phyloP scores from a whole-genome alignment of 2,329 filamentous ascomycete species.

The Hypoxylon sp. region DNA sequence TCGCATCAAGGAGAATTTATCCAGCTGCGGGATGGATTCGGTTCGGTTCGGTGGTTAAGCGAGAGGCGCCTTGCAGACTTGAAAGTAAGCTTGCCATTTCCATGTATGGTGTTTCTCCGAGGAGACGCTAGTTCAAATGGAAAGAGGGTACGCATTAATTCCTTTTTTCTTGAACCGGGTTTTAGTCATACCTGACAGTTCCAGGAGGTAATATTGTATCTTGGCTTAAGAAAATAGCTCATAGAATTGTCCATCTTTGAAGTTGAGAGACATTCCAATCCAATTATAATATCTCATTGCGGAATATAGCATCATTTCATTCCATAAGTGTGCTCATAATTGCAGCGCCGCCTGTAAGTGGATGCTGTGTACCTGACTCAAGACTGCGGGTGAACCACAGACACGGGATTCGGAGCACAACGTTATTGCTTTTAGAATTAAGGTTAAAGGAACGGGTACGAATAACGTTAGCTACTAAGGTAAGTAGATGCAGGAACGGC shows the following conservation, averaged over 20 bases:
- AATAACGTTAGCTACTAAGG: constrained; percentile 23
- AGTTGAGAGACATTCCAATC: not conserved
- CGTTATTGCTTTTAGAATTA: constrained; percentile 2
- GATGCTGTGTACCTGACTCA: constrained; percentile 1
- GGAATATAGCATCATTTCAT: not conserved
- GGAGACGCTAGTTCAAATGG: not conserved
- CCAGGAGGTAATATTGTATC: not conserved
- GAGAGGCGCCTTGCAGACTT: constrained; percentile 21
- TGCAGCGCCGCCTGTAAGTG: not conserved
- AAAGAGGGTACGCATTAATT: constrained; percentile 3
- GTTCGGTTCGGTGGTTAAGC: constrained; percentile 15
- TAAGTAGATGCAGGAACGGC: constrained; percentile 33
- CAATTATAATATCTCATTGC: not conserved
- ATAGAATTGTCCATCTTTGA: not conserved
- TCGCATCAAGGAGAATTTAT: constrained; percentile 40
- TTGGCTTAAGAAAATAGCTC: not conserved
- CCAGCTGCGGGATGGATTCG: constrained; percentile 29
- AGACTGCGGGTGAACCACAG: not conserved
- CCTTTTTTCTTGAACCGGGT: not conserved
- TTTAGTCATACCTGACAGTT: not conserved
- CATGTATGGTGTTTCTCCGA: not conserved
- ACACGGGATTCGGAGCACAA: constrained; percentile 20
- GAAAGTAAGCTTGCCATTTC: constrained; percentile 11
- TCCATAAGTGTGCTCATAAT: not conserved
- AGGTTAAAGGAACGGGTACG: not conserved